Evolutionary conservation across 2,329 filamentous ascomycete species (phyloP), one percentile per base, ranked within the genome.

Genomic region (Metarhizium guizhouense): DNA sequence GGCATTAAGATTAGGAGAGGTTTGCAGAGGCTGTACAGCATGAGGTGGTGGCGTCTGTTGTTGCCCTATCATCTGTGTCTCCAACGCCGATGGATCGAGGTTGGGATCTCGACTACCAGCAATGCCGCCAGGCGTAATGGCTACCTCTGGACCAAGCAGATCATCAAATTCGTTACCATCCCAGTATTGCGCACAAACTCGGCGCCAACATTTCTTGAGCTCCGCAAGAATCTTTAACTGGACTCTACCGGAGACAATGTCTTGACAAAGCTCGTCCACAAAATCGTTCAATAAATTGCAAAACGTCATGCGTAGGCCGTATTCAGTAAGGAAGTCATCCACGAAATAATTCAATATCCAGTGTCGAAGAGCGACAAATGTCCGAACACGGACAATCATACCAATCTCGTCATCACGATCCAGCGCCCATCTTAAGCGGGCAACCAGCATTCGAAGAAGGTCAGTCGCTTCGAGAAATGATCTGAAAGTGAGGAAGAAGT

Each of bases 261-360:
- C 73, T 47, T 74, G 69, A 0, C 74, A 74, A 8, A 85, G 66
- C 57, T 85, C 82, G 16, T 78, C 74, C 4, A 82, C 78, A 49
- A 86, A 79, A 52, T 78, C 75, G 68, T 97, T 96, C 57, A 96
- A 78, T 8, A 91, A 77, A 36, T 84, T 77, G 71, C 93, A 96
- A 67, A 96, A 96, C 16, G 83, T 82, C 5, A 81, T 75, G 8
- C 93, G 85, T 36, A 97, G 76, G 48, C 81, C 76, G 65, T 87
- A 85, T 66, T 92, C 84, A 29, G 86, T 72, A 45, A 95, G 83
- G 68, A 96, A 99, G 67, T 99, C 94, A 67, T 99, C 94, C 55
- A 89, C 80, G 62, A 97, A 99, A 70, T 99, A 99, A 69, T 99
- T 99, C 59, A 99, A 74, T 56, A 97, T 92, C 94, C 94, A 99